Evolutionary conservation across 371 early-diverging fungal genomes (phyloP).

Genomic region (Circinella minor): DNA sequence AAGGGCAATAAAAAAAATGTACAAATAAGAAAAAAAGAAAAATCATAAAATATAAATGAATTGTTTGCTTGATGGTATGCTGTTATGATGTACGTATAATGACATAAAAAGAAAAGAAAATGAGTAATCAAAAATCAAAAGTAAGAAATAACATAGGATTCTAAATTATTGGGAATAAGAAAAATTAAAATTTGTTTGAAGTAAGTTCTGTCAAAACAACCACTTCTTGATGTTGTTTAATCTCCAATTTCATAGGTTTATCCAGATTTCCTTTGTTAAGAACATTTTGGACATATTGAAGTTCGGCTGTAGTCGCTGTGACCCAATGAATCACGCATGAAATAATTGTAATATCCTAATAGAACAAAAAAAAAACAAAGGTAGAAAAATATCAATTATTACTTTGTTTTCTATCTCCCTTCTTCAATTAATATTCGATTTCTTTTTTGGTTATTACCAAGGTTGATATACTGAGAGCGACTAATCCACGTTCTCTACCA

Average conservation of each 20-base stretch:
- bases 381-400: too few species aligned
- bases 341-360: slow-evolving; percentile 24
- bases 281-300: slow-evolving; percentile 21
- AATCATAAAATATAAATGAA: too few species aligned
- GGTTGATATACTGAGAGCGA: slow-evolving; percentile 34
- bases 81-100: too few species aligned
- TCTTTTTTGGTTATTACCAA: slow-evolving; percentile 29
- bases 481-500: slow-evolving; percentile 44
- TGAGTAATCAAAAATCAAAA: too few species aligned
- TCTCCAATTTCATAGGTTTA: slow-evolving; percentile 33
- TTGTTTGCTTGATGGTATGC: too few species aligned
- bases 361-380: too few species aligned
- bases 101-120: too few species aligned
- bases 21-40: too few species aligned
- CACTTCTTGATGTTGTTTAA: slow-evolving; percentile 45
- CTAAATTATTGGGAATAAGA: too few species aligned
- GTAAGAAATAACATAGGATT: too few species aligned
- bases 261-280: slow-evolving; percentile 20
- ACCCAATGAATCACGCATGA: slow-evolving; percentile 30
- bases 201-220: slow-evolving; percentile 30
- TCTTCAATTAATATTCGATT: neutral
- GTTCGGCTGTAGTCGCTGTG: slow-evolving; percentile 26
- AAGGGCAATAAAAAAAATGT: too few species aligned
- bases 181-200: neutral
- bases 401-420: too few species aligned